Conservation (phyloP, 2,329 filamentous ascomycete genomes). For the Hymenoscyphus linearis region DNA sequence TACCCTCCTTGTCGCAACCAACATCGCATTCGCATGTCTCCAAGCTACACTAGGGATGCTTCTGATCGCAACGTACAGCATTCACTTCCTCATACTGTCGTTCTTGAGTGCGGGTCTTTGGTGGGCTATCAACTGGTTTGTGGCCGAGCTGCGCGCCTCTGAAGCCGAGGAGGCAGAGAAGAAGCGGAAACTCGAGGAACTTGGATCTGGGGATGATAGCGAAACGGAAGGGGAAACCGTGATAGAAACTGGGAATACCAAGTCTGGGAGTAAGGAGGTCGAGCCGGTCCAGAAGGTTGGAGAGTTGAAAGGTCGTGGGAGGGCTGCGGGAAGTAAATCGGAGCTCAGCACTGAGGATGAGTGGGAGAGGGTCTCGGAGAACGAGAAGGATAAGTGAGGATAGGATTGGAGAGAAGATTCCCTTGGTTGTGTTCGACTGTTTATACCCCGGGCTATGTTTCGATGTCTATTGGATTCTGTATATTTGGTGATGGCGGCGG, state of each 20-base stretch:
- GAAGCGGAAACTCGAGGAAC: conserved; percentile 23
- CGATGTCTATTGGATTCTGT: background rate
- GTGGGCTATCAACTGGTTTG: conserved; percentile 98
- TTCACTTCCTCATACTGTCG: conserved; percentile 84
- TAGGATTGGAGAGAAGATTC: background rate
- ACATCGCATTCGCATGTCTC: conserved; percentile 79
- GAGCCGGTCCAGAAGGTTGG: conserved; percentile 24
- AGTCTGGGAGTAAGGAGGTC: conserved; percentile 27
- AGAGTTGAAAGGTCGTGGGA: conserved; percentile 22
- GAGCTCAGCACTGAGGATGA: conserved; percentile 85
- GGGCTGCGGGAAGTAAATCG: conserved; percentile 42
- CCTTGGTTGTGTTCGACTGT: conserved; percentile 1
- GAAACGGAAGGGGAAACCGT: conserved; percentile 48
- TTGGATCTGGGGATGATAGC: conserved; percentile 31
- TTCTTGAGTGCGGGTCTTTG: conserved; percentile 75
- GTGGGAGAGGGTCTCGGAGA: conserved; percentile 91
- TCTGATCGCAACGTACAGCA: conserved; percentile 74
- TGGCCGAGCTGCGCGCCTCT: conserved; percentile 52
- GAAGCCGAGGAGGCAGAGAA: conserved; percentile 42
- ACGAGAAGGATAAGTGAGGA: conserved; percentile 51
- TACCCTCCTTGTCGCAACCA: conserved; percentile 82
- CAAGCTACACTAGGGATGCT: conserved; percentile 74
- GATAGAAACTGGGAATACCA: conserved; percentile 35
- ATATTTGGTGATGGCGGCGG: background rate
- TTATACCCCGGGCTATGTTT: conserved; percentile 3